Base-by-base conservation (phyloP, 768 basidiomycete species). In the Podaxis sp. region DNA sequence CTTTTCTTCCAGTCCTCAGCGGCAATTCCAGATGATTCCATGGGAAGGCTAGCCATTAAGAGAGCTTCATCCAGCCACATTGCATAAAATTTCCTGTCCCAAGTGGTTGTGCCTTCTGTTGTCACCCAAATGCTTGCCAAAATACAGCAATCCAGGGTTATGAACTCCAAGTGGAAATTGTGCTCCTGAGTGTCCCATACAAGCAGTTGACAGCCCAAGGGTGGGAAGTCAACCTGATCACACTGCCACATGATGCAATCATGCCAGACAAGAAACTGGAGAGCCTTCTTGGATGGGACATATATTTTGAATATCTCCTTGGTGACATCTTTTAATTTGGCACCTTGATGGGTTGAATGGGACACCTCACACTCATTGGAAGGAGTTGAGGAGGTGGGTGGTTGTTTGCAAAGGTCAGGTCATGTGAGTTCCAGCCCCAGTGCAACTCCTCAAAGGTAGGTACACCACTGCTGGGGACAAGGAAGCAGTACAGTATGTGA, bases 161-260 rank as follows among this genome's bases (percentile, higher is more conserved):
- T n/a, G 10, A 68, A 41, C 53, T 68, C 67, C 2, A 66, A 11
- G 10, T 56, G 56, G 24, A 66, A 68, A 41, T 68, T 68, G 56
- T 60, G 58, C 49, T 68, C 63, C n/a, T 55, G 66, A 17, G 64
- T 36, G 22, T 66, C 63, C 67, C 67, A 68, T 11, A 64, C n/a
- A 20, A 66, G 51, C 2, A 55, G 54, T 24, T 4, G 20, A 11
- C 54, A 8, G 17, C 38, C 1, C 6, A 36, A 11, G 3, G 15
- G 4, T 5, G 54, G 20, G 8, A 49, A 49, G 22, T 49, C 24
- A 26, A 49, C 11, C 6, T 49, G 20, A 12, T 22, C 12, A 22
- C 6, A 10, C 22, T 7, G 4, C 24, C 24, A 49, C n/a, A 49
- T 10, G 3, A 49, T 22, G 20, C 24, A 8, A 8, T 49, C 24